phyloP scores from a whole-genome alignment of 1,284 basidiomycete species.

The Cutaneotrichosporon sp. region DNA sequence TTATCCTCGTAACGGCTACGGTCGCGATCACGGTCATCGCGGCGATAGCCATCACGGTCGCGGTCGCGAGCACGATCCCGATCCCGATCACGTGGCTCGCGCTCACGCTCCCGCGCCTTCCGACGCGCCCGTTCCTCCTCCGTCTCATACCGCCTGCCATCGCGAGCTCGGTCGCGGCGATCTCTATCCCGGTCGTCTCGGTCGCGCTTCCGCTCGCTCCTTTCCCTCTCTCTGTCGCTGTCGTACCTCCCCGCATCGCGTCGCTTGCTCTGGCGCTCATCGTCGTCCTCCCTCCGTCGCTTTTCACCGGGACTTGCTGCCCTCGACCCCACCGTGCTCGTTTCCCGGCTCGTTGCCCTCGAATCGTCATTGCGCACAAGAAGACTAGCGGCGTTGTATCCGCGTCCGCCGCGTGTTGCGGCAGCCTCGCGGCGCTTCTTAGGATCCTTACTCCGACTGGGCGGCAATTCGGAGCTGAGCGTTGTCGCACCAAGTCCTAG shows the following conservation, averaged over 20 bases:
- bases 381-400: slow-evolving; percentile 38
- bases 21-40: slow-evolving; percentile 18
- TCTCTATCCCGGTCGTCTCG: neutral
- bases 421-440: slow-evolving; percentile 27
- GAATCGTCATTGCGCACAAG: slow-evolving; percentile 23
- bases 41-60: slow-evolving; percentile 9
- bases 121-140: slow-evolving; percentile 33
- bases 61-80: slow-evolving; percentile 16
- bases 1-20: neutral
- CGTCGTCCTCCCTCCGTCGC: slow-evolving; percentile 20
- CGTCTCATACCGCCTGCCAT: slow-evolving; percentile 25
- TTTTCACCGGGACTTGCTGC: slow-evolving; percentile 10
- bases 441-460: slow-evolving; percentile 20
- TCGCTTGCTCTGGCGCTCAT: slow-evolving; percentile 17
- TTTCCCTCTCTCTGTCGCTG: slow-evolving; percentile 22
- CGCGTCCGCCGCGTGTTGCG: slow-evolving; percentile 37
- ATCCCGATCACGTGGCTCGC: slow-evolving; percentile 4
- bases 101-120: slow-evolving; percentile 33
- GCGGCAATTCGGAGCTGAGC: slow-evolving; percentile 28
- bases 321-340: slow-evolving; percentile 16
- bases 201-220: slow-evolving; percentile 25
- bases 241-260: slow-evolving; percentile 2
- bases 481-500: slow-evolving; percentile 87
- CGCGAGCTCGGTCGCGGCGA: slow-evolving; percentile 14
- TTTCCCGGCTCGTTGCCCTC: slow-evolving; percentile 7